Base-by-base conservation (phyloP, 768 basidiomycete genomes). In the Harrya chromipes region DNA sequence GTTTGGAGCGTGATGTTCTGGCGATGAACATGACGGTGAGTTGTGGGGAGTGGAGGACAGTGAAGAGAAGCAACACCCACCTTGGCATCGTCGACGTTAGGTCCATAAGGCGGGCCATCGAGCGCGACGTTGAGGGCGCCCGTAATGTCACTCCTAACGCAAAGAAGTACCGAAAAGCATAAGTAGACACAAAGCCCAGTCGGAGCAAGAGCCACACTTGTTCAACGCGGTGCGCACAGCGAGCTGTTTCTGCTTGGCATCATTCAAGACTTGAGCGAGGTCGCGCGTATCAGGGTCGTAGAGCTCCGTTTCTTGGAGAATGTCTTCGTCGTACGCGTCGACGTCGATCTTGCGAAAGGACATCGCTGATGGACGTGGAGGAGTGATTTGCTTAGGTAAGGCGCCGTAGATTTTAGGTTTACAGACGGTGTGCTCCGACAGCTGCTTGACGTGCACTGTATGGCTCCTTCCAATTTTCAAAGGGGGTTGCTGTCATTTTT, bases 341-440 rank as follows among this genome's bases (percentile, higher is more conserved):
- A 97, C 87, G 73, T 97, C 86, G 71, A 97, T 92, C 71, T 94
- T 94, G 60, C 94, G 79, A 70, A 93, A 97, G 45, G 83, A 81
- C 74, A 20, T 23, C 23, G 23, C 23, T 3, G 23, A 23, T 23
- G 23, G 23, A 23, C n/a, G 23, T 23, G 6, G 6, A 23, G 23
- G 23, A 23, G 23, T 23, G n/a, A n/a, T n/a, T n/a, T n/a, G n/a
- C n/a, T n/a, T n/a, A n/a, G n/a, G n/a, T n/a, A n/a, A n/a, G n/a
- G n/a, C n/a, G n/a, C n/a, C n/a, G n/a, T n/a, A n/a, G n/a, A n/a
- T n/a, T n/a, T n/a, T n/a, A n/a, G n/a, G n/a, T n/a, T n/a, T n/a
- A n/a, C n/a, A n/a, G n/a, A n/a, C n/a, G n/a, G n/a, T n/a, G n/a
- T n/a, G n/a, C n/a, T n/a, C n/a, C n/a, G n/a, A n/a, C n/a, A n/a